Evolutionary conservation across 768 basidiomycete genomes (phyloP), one percentile per base, ranked within the genome.

Genomic region (Lentinula aciculospora): DNA sequence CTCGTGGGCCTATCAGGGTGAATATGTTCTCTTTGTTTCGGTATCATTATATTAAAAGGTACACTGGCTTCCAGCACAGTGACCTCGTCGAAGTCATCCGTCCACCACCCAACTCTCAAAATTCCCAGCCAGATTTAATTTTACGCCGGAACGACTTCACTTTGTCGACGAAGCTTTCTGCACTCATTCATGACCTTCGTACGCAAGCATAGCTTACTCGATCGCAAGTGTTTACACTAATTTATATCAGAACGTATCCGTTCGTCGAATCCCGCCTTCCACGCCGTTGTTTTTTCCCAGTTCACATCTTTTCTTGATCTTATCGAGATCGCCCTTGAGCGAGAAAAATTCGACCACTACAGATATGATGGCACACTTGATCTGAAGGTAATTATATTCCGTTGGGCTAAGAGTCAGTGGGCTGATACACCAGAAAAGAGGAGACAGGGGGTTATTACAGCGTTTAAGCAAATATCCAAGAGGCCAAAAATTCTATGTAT

Each of bases 341-440:
- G 88, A 19, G 90, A 94, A 65, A 69, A 71, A 1, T 76, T 92
- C 60, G 73, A 82, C 42, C 85, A 83, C 64, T 85, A 84, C 62
- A 83, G 96, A 19, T 93, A 98, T 65, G 96, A 98, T 67, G 96
- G 96, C 1, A 84, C 91, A 0, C 93, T 98, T 91, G 86, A 86
- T 63, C 77, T 96, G 61, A 89, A 88, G n/a, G 49, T 50, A 32
- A 34, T 17, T 32, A 2, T n/a, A 28, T 48, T 5, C 29, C n/a
- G 27, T 29, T 27, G n/a, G 25, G 17, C 9, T 44, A 44, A 2
- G 17, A 9, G 3, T 21, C 8, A 23, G n/a, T n/a, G 25, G 29
- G 10, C 32, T 32, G 49, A 19, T 13, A 4, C 2, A 15, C 29
- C 13, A 17, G 25, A 50, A 50, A 13, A 53, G 72, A 88, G 88